phyloP scores from a whole-genome alignment of 2,329 filamentous ascomycete species.

The Colletotrichum phormii region DNA sequence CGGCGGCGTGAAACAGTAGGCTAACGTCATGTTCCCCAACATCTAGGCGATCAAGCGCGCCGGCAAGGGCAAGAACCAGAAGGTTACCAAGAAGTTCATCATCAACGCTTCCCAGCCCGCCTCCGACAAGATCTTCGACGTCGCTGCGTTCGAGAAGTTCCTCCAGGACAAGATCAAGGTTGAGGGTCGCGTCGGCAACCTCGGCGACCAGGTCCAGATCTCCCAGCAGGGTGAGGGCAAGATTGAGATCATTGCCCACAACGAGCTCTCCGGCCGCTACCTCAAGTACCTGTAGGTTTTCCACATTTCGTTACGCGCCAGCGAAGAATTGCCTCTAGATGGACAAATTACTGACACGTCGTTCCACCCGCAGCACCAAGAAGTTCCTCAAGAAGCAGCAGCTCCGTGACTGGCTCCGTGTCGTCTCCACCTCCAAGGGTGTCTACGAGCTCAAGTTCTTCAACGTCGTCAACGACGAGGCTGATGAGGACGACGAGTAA shows the following conservation, averaged over 20 bases:
- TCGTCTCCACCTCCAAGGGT: slow-evolving; percentile 97
- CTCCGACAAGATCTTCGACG: slow-evolving; percentile 99
- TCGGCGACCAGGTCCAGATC: slow-evolving; percentile 93
- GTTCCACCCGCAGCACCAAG: slow-evolving; percentile 79
- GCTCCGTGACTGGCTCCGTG: slow-evolving; percentile 99
- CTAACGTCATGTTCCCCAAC: slow-evolving; percentile 79
- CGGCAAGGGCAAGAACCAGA: slow-evolving; percentile 73
- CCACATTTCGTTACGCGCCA: not conserved
- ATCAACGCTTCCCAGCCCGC: slow-evolving; percentile 99
- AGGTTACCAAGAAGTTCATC: slow-evolving; percentile 96
- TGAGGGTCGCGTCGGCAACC: slow-evolving; percentile 97
- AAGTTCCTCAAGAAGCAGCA: slow-evolving; percentile 99
- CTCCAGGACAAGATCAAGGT: slow-evolving; percentile 99
- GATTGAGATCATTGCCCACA: slow-evolving; percentile 97
- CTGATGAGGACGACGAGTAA: slow-evolving; percentile 99
- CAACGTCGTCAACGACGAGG: slow-evolving; percentile 99
- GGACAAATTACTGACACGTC: slow-evolving; percentile 8
- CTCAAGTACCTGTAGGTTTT: slow-evolving; percentile 95
- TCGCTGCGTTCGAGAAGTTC: slow-evolving; percentile 99
- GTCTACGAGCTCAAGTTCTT: slow-evolving; percentile 99
- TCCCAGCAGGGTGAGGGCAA: slow-evolving; percentile 94
- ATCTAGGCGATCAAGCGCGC: slow-evolving; percentile 66
- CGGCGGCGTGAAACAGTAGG: slow-evolving; percentile 88
- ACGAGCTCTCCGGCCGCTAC: slow-evolving; percentile 98
- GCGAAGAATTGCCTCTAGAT: not conserved